phyloP scores from a whole-genome alignment of 179 eudicot species.

The Gypsophila paniculata region DNA sequence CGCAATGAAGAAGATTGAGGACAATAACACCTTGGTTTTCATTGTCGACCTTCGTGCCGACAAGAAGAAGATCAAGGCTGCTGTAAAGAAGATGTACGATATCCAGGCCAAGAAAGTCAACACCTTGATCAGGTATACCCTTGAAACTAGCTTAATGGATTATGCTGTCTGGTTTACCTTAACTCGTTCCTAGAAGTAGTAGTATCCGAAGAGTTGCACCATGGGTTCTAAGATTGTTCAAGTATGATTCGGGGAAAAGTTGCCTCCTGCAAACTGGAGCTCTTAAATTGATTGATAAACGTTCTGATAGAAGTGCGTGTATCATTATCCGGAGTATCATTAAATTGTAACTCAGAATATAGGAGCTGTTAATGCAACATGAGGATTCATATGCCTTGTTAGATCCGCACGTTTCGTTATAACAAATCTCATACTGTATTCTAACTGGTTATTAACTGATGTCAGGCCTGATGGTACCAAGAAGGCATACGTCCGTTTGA shows the following conservation, averaged over 20 bases:
- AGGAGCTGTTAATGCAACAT: too few species aligned
- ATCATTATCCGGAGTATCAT: neutral
- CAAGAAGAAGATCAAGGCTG: conserved; percentile 45
- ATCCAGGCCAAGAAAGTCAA: conserved; percentile 41
- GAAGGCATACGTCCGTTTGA: conserved; percentile 44
- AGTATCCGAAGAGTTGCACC: too few species aligned
- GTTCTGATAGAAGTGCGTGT: neutral
- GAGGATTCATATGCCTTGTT: too few species aligned
- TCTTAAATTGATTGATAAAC: too few species aligned
- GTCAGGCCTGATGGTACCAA: conserved; percentile 37
- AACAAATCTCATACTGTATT: too few species aligned
- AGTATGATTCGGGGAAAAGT: too few species aligned
- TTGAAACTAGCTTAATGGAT: neutral
- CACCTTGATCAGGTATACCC: conserved; percentile 37
- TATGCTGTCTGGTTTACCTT: too few species aligned
- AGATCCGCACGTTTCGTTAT: too few species aligned
- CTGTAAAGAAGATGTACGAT: conserved; percentile 44
- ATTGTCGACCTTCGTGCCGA: conserved; percentile 43
- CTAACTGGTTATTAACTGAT: neutral
- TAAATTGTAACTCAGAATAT: too few species aligned
- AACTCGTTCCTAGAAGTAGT: too few species aligned
- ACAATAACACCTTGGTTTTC: conserved; percentile 41
- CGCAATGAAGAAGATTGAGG: conserved; percentile 44
- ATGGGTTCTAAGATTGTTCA: too few species aligned
- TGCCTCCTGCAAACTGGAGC: too few species aligned